A percentile compares a stretch with the other conserved stretches of the same genome.
Conservation (phyloP, 257 asterid genomes). For the Prunella vulgaris region DNA sequence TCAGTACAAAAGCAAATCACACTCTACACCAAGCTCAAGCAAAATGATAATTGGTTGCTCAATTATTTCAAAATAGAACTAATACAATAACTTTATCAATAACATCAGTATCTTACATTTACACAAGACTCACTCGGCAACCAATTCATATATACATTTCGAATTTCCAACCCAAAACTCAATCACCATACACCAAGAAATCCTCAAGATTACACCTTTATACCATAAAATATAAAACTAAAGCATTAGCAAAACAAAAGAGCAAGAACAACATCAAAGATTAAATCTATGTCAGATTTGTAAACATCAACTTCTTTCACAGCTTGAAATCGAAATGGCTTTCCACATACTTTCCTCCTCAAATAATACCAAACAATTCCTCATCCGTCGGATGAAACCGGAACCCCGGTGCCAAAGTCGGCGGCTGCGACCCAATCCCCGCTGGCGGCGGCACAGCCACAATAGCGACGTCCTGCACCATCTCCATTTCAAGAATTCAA, state of each 20-base stretch:
- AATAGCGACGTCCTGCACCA: conserved; percentile 39
- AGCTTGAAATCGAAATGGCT: conserved; percentile 80
- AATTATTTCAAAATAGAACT: background rate
- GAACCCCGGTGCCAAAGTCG: conserved; percentile 82
- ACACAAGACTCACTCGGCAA: background rate
- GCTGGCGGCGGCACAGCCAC: conserved; percentile 26
- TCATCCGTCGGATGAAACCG: conserved; percentile 69
- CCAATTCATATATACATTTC: background rate
- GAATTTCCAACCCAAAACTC: background rate
- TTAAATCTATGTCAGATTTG: conserved; percentile 57
- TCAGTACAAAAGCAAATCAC: background rate
- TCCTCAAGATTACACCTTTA: background rate
- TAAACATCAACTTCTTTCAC: conserved; percentile 85
- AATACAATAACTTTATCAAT: background rate
- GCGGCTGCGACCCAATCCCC: conserved; percentile 40
- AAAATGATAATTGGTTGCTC: background rate
- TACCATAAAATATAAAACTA: conserved; percentile 2
- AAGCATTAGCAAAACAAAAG: background rate
- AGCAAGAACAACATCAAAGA: background rate
- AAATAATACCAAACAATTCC: conserved; percentile 60
- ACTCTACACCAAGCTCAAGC: background rate
- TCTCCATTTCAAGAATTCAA: conserved; percentile 16
- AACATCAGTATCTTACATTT: background rate
- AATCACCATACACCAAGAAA: background rate
- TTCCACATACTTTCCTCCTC: conserved; percentile 76